These are phyloP conservation scores for Fusarium torreyae DNA, from an alignment of 2,329 filamentous ascomycete species.

Conservation along the genomic window DNA sequence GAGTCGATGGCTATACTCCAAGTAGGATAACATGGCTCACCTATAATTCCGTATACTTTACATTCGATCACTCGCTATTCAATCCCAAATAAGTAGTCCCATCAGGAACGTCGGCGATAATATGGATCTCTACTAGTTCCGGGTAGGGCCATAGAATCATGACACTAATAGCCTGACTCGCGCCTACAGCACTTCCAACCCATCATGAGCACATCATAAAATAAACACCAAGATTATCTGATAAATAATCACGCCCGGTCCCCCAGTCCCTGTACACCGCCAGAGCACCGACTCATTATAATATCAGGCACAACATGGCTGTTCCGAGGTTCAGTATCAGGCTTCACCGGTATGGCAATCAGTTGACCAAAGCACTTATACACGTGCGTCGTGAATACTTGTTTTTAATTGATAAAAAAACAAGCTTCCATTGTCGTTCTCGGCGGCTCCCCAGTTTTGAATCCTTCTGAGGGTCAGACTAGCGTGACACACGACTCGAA, in stretches of 20 bases:
- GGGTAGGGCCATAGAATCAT: not conserved
- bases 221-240: conserved; percentile 3
- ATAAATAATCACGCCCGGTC: not conserved
- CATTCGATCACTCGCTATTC: too few relatives aligned
- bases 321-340: not conserved
- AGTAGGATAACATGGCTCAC: too few relatives aligned
- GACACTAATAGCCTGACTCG: conserved; percentile 19
- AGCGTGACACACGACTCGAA: conserved; percentile 34
- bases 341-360: conserved; percentile 24
- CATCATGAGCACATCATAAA: conserved; percentile 14
- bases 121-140: not conserved
- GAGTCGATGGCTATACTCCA: too few relatives aligned
- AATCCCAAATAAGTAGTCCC: too few relatives aligned
- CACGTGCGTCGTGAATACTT: conserved; percentile 21
- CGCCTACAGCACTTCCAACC: not conserved
- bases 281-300: not conserved
- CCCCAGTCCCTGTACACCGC: conserved; percentile 22
- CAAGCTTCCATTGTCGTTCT: conserved; percentile 2
- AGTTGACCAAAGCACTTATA: conserved; percentile 9
- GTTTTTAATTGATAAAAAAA: conserved; percentile 3
- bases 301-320: not conserved
- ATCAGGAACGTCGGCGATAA: too few relatives aligned
- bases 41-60: too few relatives aligned
- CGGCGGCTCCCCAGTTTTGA: conserved; percentile 1
- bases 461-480: conserved; percentile 3